A percentile compares a stretch with the other conserved stretches of the same genome.
Evolutionary conservation across 257 asterid species (phyloP).

Genomic region (Jaltomata sinuosa): DNA sequence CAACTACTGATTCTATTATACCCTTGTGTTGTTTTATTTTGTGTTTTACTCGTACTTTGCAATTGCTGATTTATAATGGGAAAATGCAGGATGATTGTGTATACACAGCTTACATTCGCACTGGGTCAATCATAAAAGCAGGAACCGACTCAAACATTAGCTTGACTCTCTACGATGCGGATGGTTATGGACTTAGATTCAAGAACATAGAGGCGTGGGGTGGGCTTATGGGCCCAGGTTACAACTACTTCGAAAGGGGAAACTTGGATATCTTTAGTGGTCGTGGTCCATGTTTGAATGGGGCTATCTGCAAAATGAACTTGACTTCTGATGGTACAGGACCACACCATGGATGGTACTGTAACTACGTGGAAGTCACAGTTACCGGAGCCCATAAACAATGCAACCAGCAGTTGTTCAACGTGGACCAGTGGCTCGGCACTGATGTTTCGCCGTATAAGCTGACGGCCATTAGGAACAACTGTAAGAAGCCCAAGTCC

Average conservation of each 20-base stretch:
- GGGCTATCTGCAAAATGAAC: background rate
- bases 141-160: slow-evolving; percentile 58
- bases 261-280: slow-evolving; percentile 64
- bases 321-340: background rate
- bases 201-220: slow-evolving; percentile 56
- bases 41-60: background rate
- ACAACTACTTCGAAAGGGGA: slow-evolving; percentile 59
- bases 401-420: slow-evolving; percentile 22
- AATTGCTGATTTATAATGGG: background rate
- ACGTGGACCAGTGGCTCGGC: slow-evolving; percentile 20
- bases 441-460: slow-evolving; percentile 10
- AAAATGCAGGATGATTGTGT: background rate
- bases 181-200: slow-evolving; percentile 37
- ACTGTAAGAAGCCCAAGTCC: background rate
- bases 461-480: slow-evolving; percentile 12
- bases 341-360: background rate
- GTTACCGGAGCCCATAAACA: slow-evolving; percentile 28
- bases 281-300: slow-evolving; percentile 5
- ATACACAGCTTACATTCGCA: slow-evolving; percentile 12
- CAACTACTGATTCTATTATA: no score
- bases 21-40: no score
- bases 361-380: slow-evolving; percentile 40
- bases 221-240: slow-evolving; percentile 58
- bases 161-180: slow-evolving; percentile 39
- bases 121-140: slow-evolving; percentile 38